Base-by-base conservation (phyloP, 306 rosid species). In the Corylus heterophylla region DNA sequence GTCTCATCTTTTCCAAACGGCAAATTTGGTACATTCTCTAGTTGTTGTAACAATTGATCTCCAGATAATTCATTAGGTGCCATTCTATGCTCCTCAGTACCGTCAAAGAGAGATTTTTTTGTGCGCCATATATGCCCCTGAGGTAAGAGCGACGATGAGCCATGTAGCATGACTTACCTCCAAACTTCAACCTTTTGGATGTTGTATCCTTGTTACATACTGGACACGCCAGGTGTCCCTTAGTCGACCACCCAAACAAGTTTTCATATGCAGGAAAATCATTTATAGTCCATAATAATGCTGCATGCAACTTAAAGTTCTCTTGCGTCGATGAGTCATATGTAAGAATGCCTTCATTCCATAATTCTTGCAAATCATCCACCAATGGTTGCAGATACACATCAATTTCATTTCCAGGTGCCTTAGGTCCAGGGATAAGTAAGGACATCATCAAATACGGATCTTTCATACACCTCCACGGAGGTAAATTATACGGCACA, bases 241-340 rank as follows among this genome's bases (percentile, higher is more conserved):
- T 61, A 29, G 31, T 29, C 31, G 2, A 1, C 31, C 31, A 29
- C 31, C 80, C 20, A 0, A 25, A 81, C 7, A 80, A 12, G 13
- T 50, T 55, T 20, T 20, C 45, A 51, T 45, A 68, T 0, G 71
- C 63, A 0, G 63, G 62, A 22, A 74, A 74, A 48, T 80, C 79
- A 74, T 80, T 80, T 12, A 66, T 74, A 0, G 71, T 74, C 63
- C 72, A 67, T 7, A 68, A 39, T 4, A 74, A 29, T 10, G 63
- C 55, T 2, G 35, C 71, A 18, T 20, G 39, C 37, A 74, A 66
- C 2, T 2, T n/a, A 4, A 80, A 80, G 0, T 3, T 54, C n/a
- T 54, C 31, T 16, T 52, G 18, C 3, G 17, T 54, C 2, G 4
- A 17, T 0, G n/a, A 66, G 31, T 73, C 66, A 11, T 73, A 73